Evolutionary conservation across 345 rosid species (phyloP).

Genomic region (Aquilaria yunnanensis): DNA sequence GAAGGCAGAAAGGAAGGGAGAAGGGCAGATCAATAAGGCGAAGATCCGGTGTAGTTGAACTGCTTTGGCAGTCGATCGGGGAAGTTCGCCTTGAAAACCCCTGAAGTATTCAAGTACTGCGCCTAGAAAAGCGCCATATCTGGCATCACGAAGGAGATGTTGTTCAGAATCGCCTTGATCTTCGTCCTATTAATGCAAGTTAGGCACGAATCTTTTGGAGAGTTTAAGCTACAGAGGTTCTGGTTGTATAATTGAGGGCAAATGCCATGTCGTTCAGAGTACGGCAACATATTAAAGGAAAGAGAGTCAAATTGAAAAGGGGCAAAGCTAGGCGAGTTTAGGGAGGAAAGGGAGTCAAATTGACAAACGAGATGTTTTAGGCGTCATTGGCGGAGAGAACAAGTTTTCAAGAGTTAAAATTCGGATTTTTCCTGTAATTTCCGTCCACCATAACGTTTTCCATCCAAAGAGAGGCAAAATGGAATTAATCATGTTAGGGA

Average conservation of each 20-base stretch:
- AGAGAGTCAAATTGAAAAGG: too few species aligned
- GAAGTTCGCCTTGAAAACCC: constrained; percentile 50
- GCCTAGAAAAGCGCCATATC: constrained; percentile 54
- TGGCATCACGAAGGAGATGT: constrained; percentile 52
- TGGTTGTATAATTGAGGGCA: constrained; percentile 33
- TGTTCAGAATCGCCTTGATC: constrained; percentile 54
- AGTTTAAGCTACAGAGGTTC: constrained; percentile 39
- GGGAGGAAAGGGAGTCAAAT: too few species aligned
- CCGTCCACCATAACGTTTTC: too few species aligned
- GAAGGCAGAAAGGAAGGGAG: constrained; percentile 37
- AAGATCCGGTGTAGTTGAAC: constrained; percentile 27
- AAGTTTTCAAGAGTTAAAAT: too few species aligned
- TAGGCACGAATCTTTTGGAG: constrained; percentile 34
- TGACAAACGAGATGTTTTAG: too few species aligned
- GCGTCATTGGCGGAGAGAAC: too few species aligned
- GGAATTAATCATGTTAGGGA: too few species aligned
- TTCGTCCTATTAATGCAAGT: constrained; percentile 47
- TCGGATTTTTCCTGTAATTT: too few species aligned
- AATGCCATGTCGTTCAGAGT: constrained; percentile 46
- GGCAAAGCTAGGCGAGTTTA: too few species aligned
- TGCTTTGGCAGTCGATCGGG: constrained; percentile 53
- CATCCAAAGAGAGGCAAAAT: too few species aligned
- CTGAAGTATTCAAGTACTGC: constrained; percentile 43
- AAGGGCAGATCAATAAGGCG: not conserved
- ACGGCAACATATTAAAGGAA: constrained; percentile 68